phyloP scores from a whole-genome alignment of 2,329 filamentous ascomycete species.

The Xylariaceae sp. region DNA sequence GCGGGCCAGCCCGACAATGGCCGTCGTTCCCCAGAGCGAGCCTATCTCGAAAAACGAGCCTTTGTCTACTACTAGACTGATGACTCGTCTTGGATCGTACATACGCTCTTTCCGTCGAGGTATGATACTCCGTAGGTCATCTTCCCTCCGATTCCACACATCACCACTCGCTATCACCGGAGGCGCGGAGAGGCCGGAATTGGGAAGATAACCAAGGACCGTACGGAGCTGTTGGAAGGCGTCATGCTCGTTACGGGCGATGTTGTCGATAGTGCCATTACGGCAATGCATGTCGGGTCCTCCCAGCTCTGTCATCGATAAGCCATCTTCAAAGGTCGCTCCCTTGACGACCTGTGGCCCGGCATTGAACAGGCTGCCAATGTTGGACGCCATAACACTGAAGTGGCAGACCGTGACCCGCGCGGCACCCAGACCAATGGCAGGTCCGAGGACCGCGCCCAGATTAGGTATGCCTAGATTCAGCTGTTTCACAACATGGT shows the following conservation, averaged over 20 bases:
- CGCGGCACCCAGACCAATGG: constrained; percentile 13
- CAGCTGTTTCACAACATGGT: constrained; percentile 9
- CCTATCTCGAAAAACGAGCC: constrained; percentile 14
- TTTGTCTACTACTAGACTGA: constrained; percentile 7
- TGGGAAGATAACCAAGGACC: constrained; percentile 10
- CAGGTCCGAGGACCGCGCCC: constrained; percentile 11
- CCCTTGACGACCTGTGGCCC: constrained; percentile 10
- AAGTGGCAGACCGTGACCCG: constrained; percentile 12
- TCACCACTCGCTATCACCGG: constrained; percentile 9
- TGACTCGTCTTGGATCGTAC: constrained; percentile 9
- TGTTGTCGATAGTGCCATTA: constrained; percentile 13
- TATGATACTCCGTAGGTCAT: constrained; percentile 9
- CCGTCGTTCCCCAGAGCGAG: constrained; percentile 11
- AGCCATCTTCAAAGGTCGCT: constrained; percentile 11
- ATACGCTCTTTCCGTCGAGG: constrained; percentile 12
- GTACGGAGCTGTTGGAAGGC: constrained; percentile 10
- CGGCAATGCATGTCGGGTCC: constrained; percentile 12
- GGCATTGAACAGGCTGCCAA: constrained; percentile 11
- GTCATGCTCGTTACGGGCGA: constrained; percentile 9
- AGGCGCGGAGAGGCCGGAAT: constrained; percentile 11
- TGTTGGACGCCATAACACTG: constrained; percentile 10
- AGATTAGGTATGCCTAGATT: constrained; percentile 13
- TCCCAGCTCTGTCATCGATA: constrained; percentile 9
- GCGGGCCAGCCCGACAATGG: constrained; percentile 11
- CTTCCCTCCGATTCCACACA: constrained; percentile 6